Evolutionary conservation across 257 asterid species (phyloP).

Genomic region (Scutellaria galericulata): DNA sequence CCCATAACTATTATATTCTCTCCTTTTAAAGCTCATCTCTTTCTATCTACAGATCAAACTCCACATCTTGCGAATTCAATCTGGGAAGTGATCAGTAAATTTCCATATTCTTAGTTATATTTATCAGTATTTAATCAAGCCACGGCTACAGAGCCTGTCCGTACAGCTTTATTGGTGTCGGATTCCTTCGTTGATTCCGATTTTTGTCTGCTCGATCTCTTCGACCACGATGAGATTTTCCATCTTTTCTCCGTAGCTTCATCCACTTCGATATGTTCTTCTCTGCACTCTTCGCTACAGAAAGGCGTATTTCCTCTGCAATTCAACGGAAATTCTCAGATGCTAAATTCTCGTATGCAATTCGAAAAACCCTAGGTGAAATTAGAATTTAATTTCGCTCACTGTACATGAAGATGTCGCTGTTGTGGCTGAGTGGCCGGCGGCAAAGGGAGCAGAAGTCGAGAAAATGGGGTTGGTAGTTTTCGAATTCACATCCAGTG

Average conservation of each 20-base stretch:
- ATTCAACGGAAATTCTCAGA: background rate
- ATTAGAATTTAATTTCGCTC: background rate
- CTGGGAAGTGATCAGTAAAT: background rate
- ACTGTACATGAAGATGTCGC: conserved; percentile 98
- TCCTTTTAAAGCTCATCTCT: conserved; percentile 13
- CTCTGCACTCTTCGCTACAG: conserved; percentile 93
- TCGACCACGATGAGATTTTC: conserved; percentile 37
- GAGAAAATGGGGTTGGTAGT: conserved; percentile 76
- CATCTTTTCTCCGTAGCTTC: conserved; percentile 75
- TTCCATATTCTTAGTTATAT: background rate
- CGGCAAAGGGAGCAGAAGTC: conserved; percentile 81
- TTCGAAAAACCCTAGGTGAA: background rate
- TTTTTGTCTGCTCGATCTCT: conserved; percentile 53
- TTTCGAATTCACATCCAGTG: conserved; percentile 53
- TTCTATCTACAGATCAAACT: conserved; percentile 29
- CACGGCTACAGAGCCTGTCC: conserved; percentile 75
- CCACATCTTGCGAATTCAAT: conserved; percentile 27
- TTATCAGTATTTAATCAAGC: conserved; percentile 40
- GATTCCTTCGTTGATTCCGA: conserved; percentile 58
- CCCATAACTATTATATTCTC: too few species aligned
- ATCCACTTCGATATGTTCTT: conserved; percentile 91
- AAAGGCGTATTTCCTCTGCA: conserved; percentile 94
- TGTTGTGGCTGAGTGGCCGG: conserved; percentile 61
- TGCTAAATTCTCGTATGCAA: too few species aligned
- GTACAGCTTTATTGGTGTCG: conserved; percentile 59